phyloP scores from a whole-genome alignment of 164 flowering plant genomes.

The Tinospora cordifolia region DNA sequence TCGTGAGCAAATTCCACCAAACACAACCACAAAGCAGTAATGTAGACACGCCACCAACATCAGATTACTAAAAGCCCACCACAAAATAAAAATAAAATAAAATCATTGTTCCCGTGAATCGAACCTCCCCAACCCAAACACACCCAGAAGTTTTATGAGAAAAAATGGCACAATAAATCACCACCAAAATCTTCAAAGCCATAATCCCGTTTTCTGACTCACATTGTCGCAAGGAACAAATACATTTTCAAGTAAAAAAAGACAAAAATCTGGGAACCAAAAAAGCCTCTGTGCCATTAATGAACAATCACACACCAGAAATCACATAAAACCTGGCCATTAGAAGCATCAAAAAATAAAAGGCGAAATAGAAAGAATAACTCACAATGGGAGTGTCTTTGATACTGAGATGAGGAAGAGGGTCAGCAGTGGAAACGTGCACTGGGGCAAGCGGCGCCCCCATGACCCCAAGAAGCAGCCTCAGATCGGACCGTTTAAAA shows the following conservation, averaged over 20 bases:
- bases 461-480: constrained; percentile 57
- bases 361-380: background rate
- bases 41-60: background rate
- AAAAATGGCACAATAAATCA: too few species aligned
- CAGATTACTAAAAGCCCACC: background rate
- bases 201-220: too few species aligned
- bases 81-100: background rate
- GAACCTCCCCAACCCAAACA: background rate
- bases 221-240: too few species aligned
- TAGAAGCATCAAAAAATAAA: background rate
- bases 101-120: background rate
- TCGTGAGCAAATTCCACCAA: background rate
- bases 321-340: background rate
- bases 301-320: background rate
- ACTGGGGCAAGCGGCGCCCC: constrained; percentile 80
- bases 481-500: constrained; percentile 59
- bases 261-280: background rate
- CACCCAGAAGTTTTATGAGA: too few species aligned
- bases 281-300: background rate
- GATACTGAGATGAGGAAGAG: constrained; percentile 55
- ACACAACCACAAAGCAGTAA: background rate
- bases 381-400: constrained; percentile 67
- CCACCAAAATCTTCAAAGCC: too few species aligned
- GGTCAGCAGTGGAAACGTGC: constrained; percentile 44
- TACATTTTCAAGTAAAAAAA: too few species aligned